Evolutionary conservation across 169 alveolate species (phyloP).

Genomic region (Plasmodium berghei): DNA sequence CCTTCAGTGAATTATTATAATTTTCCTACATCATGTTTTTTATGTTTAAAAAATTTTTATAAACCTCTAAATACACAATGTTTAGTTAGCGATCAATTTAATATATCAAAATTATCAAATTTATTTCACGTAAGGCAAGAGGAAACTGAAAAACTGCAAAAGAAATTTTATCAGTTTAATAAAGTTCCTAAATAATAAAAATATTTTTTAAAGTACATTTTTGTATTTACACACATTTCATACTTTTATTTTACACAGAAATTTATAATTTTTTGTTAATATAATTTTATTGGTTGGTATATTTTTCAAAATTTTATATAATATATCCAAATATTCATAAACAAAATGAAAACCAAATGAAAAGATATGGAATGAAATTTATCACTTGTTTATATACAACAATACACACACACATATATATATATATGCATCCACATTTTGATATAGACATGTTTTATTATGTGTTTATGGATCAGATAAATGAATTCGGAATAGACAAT

Average conservation of each 20-base stretch:
- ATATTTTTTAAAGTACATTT: not conserved
- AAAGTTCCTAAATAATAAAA: constrained; percentile 51
- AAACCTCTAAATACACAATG: constrained; percentile 37
- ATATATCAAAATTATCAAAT: constrained; percentile 44
- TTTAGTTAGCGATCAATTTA: constrained; percentile 35
- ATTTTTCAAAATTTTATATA: too few relatives aligned
- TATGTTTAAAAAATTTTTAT: constrained; percentile 67
- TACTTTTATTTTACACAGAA: too few relatives aligned
- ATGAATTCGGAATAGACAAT: constrained; percentile 50
- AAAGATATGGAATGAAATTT: too few relatives aligned
- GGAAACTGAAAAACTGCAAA: constrained; percentile 71
- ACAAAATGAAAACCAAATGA: too few relatives aligned
- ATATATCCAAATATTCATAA: too few relatives aligned
- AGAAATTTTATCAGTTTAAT: constrained; percentile 71
- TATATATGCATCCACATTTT: too few relatives aligned
- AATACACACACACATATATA: too few relatives aligned
- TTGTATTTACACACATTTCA: too few relatives aligned
- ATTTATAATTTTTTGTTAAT: too few relatives aligned
- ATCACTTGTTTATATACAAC: too few relatives aligned
- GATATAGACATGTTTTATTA: too few relatives aligned
- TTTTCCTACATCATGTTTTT: constrained; percentile 23
- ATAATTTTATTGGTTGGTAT: too few relatives aligned
- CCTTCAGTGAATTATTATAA: constrained; percentile 47
- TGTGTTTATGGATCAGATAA: not conserved
- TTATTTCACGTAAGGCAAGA: constrained; percentile 76